Conservation (phyloP, 345 rosid species). For the Chamaenerion angustifolium region DNA sequence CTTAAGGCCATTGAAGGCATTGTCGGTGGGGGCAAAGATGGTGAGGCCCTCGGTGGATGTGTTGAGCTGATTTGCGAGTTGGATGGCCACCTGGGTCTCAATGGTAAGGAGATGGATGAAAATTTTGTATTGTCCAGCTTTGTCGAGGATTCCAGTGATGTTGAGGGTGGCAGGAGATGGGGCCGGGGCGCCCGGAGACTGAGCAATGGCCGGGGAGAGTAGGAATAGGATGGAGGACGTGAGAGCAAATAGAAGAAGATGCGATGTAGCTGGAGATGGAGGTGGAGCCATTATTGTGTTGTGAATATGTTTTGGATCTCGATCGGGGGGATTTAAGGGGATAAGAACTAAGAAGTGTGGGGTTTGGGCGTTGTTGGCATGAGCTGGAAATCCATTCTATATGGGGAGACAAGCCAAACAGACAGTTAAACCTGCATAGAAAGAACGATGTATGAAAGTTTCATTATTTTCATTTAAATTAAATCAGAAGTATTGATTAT, state of each 20-base stretch:
- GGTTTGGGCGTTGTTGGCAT: conserved; percentile 10
- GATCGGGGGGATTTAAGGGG: conserved; percentile 4
- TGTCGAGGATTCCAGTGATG: conserved; percentile 61
- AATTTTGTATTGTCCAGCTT: conserved; percentile 46
- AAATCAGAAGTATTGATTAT: too few species aligned
- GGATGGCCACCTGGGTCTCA: conserved; percentile 37
- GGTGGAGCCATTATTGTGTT: conserved; percentile 5
- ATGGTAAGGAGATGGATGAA: conserved; percentile 38
- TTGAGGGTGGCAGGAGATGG: conserved; percentile 54
- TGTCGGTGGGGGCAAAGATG: conserved; percentile 73
- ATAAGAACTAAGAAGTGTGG: conserved; percentile 1
- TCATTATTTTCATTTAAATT: too few species aligned
- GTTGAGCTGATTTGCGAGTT: conserved; percentile 55
- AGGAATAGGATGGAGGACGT: conserved; percentile 20
- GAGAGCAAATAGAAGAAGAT: conserved; percentile 12
- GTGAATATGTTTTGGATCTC: neutral
- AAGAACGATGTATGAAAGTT: too few species aligned
- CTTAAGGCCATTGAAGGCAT: conserved; percentile 63
- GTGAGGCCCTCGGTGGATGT: conserved; percentile 67
- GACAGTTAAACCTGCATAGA: too few species aligned
- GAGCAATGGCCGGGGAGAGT: conserved; percentile 15
- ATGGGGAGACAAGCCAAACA: too few species aligned
- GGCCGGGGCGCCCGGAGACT: conserved; percentile 34
- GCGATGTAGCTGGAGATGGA: conserved; percentile 5
- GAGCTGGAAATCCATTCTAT: conserved; percentile 8